phyloP scores from a whole-genome alignment of 2,329 filamentous ascomycete species.

The Leptographium radiaticola region DNA sequence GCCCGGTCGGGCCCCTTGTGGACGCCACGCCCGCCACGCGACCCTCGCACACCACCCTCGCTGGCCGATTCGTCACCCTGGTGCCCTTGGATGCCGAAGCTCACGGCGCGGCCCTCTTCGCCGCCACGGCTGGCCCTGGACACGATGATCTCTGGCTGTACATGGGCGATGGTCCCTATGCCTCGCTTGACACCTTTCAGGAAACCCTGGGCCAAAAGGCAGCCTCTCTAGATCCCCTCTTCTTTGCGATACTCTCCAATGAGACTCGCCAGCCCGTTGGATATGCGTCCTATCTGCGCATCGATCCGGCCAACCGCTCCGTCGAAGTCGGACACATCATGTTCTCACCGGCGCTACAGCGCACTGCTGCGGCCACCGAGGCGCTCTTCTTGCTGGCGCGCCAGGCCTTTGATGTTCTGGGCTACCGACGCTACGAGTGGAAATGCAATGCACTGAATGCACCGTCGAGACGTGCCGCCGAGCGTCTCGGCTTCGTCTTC shows the following conservation, averaged over 20 bases:
- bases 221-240: neutral
- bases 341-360: neutral
- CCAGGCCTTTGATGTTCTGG: neutral
- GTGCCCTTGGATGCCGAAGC: neutral
- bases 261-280: neutral
- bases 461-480: neutral
- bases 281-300: neutral
- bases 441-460: neutral
- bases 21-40: neutral
- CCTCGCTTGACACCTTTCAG: neutral
- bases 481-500: neutral
- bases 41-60: neutral
- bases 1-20: neutral
- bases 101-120: neutral
- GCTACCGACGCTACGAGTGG: neutral
- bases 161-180: neutral
- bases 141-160: neutral
- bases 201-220: neutral
- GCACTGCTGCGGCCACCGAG: neutral
- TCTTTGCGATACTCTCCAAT: neutral
- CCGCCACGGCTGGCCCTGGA: neutral
- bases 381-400: neutral
- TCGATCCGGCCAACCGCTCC: neutral
- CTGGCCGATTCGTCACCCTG: neutral
- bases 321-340: neutral